Conservation (phyloP, 73 alveolate genomes). For the Loxodes magnus region DNA sequence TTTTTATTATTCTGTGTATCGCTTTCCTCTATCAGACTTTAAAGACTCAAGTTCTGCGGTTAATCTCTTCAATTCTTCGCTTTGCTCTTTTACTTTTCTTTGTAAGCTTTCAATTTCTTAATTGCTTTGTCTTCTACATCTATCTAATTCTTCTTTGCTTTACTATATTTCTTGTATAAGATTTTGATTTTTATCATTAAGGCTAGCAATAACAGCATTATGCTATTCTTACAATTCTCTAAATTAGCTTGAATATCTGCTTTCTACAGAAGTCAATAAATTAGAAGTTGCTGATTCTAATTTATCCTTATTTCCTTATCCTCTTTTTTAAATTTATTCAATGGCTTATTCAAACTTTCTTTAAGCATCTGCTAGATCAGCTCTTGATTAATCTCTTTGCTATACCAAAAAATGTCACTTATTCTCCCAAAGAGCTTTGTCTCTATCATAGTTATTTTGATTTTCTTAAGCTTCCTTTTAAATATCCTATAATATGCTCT, state of each 20-base stretch:
- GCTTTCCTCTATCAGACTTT: constrained; percentile 71
- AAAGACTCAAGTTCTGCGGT: constrained; percentile 54
- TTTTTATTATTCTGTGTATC: constrained; percentile 54
- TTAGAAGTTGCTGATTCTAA: constrained; percentile 34
- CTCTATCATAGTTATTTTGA: background rate
- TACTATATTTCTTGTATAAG: constrained; percentile 70
- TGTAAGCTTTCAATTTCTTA: constrained; percentile 64
- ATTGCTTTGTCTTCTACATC: constrained; percentile 55
- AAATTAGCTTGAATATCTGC: constrained; percentile 66
- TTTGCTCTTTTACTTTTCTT: constrained; percentile 67
- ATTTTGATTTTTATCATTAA: constrained; percentile 32
- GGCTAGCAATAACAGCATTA: constrained; percentile 24
- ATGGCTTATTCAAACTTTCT: constrained; percentile 75
- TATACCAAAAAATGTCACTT: constrained; percentile 2
- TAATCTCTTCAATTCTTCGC: constrained; percentile 56
- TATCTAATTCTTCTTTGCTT: constrained; percentile 64
- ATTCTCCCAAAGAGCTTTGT: constrained; percentile 11
- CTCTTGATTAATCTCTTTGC: constrained; percentile 39
- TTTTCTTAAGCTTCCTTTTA: constrained; percentile 1
- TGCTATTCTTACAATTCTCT: constrained; percentile 62
- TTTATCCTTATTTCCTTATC: constrained; percentile 60
- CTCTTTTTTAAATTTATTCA: constrained; percentile 67
- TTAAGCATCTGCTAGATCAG: constrained; percentile 64
- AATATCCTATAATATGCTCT: constrained; percentile 5
- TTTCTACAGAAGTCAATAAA: constrained; percentile 51